phyloP scores from a whole-genome alignment of 345 rosid genomes.

The Acer saccharum region DNA sequence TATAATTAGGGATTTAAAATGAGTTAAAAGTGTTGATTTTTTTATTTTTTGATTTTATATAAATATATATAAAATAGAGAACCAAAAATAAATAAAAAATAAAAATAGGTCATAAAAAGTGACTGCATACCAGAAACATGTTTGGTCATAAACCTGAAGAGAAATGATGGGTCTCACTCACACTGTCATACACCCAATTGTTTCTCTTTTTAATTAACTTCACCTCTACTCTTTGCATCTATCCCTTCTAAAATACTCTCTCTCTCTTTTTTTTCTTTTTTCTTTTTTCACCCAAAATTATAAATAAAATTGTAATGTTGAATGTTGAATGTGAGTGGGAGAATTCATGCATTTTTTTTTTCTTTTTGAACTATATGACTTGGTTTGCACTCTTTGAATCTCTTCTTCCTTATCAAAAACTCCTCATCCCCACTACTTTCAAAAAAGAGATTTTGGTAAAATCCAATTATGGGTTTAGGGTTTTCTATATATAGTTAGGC shows the following conservation, averaged over 20 bases:
- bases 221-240: slow-evolving; percentile 39
- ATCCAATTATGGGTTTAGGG: slow-evolving; percentile 7
- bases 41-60: too few species aligned
- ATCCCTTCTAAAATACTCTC: slow-evolving; percentile 35
- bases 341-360: slow-evolving; percentile 4
- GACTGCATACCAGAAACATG: slow-evolving; percentile 17
- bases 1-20: neutral
- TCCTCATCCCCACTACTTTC: slow-evolving; percentile 15
- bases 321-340: neutral
- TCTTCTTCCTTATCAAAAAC: slow-evolving; percentile 40
- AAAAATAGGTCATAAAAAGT: slow-evolving; percentile 18
- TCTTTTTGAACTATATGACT: slow-evolving; percentile 26
- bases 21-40: neutral
- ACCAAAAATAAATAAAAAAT: neutral
- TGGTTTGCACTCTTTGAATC: slow-evolving; percentile 53
- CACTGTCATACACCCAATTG: neutral
- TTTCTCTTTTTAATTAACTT: slow-evolving; percentile 34
- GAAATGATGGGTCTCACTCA: slow-evolving; percentile 33
- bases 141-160: slow-evolving; percentile 11
- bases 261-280: neutral
- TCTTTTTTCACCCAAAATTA: neutral
- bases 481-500: slow-evolving; percentile 14
- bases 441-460: slow-evolving; percentile 17
- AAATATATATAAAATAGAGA: neutral
- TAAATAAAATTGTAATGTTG: neutral